Conservation (phyloP, 2,329 filamentous ascomycete genomes). For the Epichloe sibirici region DNA sequence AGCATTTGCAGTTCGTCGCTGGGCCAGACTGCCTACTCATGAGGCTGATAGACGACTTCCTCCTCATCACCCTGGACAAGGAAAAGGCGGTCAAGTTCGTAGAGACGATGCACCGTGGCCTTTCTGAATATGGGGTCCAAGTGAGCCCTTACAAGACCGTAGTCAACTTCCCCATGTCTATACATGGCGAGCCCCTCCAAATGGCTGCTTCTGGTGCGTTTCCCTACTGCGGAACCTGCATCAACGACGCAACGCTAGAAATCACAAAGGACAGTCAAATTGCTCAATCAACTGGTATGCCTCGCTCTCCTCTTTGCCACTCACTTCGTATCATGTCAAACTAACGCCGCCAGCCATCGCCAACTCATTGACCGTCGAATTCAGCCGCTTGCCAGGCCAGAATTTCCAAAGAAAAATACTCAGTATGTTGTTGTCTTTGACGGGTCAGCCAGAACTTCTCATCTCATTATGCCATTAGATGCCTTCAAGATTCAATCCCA, state of each 20-base stretch:
- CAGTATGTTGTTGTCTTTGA: constrained; percentile 29
- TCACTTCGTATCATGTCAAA: not conserved
- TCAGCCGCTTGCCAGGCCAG: constrained; percentile 57
- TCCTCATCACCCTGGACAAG: constrained; percentile 66
- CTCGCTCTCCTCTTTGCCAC: not conserved
- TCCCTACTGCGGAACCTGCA: constrained; percentile 76
- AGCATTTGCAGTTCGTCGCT: constrained; percentile 54
- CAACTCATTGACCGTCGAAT: constrained; percentile 70
- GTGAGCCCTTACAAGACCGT: constrained; percentile 72
- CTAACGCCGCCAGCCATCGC: constrained; percentile 29
- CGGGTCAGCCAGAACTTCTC: too few relatives aligned
- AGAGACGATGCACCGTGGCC: constrained; percentile 64
- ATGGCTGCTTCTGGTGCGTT: constrained; percentile 40
- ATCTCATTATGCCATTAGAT: constrained; percentile 21
- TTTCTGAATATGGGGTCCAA: constrained; percentile 67
- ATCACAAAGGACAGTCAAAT: constrained; percentile 55
- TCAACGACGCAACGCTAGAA: constrained; percentile 64
- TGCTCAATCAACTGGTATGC: constrained; percentile 12
- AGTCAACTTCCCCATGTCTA: constrained; percentile 62
- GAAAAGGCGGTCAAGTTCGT: constrained; percentile 61
- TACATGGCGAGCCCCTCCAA: constrained; percentile 41
- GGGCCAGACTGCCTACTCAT: constrained; percentile 52
- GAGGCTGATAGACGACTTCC: constrained; percentile 82
- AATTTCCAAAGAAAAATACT: constrained; percentile 72
- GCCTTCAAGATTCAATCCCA: constrained; percentile 78